These are phyloP conservation scores for Piromyces sp. DNA, from an alignment of 192 early-diverging fungal genomes.

Conservation along the genomic window DNA sequence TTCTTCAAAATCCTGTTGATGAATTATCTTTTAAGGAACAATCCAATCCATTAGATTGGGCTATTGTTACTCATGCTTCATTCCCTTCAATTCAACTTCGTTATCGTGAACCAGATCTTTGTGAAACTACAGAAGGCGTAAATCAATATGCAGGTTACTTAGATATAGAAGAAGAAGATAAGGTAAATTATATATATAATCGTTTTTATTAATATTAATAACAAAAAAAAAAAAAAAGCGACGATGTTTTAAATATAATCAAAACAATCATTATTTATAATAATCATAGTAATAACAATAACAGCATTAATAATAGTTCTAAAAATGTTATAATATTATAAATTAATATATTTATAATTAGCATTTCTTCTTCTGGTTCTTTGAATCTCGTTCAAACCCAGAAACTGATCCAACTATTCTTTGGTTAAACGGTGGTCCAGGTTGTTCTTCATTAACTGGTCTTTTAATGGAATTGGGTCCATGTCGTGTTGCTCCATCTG, in stretches of 20 bases:
- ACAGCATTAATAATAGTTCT: too few relatives aligned
- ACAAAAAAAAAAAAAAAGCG: too few relatives aligned
- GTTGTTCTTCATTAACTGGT: slow-evolving; percentile 61
- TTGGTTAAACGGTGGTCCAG: slow-evolving; percentile 67
- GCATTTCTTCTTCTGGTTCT: slow-evolving; percentile 95
- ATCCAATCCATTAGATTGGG: neutral
- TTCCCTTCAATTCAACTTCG: slow-evolving; percentile 59
- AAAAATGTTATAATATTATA: too few relatives aligned
- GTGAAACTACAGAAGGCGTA: slow-evolving; percentile 28
- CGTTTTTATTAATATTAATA: too few relatives aligned
- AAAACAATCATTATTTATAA: too few relatives aligned
- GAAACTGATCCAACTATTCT: slow-evolving; percentile 57
- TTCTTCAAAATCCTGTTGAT: neutral
- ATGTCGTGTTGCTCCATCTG: slow-evolving; percentile 48
- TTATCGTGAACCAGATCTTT: slow-evolving; percentile 58
- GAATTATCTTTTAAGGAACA: neutral
- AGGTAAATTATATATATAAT: neutral
- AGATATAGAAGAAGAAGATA: neutral
- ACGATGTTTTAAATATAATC: too few relatives aligned
- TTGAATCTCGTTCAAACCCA: slow-evolving; percentile 67
- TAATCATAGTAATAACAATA: too few relatives aligned
- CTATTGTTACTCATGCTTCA: slow-evolving; percentile 23
- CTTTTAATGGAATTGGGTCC: slow-evolving; percentile 68
- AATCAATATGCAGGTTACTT: neutral
- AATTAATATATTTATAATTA: too few relatives aligned